Percentiles rank a stretch among this genome's conserved stretches.
These are phyloP conservation scores for Chenopodium suecicum DNA, from an alignment of 148 eudicot genomes.

Conservation along the genomic window DNA sequence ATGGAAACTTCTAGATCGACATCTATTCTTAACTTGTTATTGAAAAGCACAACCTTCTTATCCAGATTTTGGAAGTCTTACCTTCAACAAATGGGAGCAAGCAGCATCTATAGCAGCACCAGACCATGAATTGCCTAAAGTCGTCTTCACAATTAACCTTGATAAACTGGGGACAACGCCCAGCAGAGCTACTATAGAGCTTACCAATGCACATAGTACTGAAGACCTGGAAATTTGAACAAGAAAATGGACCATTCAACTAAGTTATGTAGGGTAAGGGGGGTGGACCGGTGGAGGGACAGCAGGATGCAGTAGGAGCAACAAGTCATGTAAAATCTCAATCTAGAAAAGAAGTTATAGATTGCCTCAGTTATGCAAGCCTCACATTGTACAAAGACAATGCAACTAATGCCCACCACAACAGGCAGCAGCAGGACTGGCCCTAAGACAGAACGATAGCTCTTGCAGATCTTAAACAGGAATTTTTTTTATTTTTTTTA, in stretches of 20 bases:
- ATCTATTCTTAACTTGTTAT: neutral
- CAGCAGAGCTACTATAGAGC: constrained; percentile 54
- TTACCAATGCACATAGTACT: constrained; percentile 34
- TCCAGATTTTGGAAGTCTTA: constrained; percentile 18
- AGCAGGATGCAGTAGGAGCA: neutral
- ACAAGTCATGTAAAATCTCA: neutral
- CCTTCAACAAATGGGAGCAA: constrained; percentile 63
- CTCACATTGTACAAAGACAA: neutral
- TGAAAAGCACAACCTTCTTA: neutral
- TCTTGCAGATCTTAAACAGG: neutral
- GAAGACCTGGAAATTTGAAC: constrained; percentile 48
- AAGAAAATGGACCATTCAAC: constrained; percentile 9
- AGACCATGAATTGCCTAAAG: constrained; percentile 75
- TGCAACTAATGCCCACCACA: neutral
- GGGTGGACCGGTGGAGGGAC: neutral
- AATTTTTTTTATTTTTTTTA: neutral
- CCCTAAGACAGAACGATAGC: neutral
- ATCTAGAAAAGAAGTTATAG: neutral
- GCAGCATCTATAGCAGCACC: constrained; percentile 63
- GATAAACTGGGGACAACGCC: constrained; percentile 58
- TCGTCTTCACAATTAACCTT: constrained; percentile 52
- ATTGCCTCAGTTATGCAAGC: neutral
- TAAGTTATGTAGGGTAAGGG: neutral
- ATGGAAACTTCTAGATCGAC: neutral
- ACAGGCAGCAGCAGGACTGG: neutral